phyloP scores from a whole-genome alignment of 2,329 filamentous ascomycete genomes.

The Hirsutella minnesotensis region DNA sequence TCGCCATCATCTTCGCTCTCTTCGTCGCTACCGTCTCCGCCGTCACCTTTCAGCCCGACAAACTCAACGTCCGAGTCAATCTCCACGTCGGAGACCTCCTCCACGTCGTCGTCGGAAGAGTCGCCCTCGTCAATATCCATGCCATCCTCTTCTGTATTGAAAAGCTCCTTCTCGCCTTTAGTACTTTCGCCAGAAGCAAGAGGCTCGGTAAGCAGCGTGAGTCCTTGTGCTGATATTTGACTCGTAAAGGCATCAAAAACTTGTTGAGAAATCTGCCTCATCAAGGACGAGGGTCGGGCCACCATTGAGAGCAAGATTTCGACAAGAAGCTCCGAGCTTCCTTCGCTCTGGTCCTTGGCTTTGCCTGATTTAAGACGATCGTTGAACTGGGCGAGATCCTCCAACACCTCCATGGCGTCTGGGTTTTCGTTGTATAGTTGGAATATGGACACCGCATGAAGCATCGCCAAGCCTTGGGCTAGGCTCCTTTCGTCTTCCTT shows the following conservation, averaged over 20 bases:
- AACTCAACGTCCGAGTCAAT: conserved; percentile 37
- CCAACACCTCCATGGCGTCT: conserved; percentile 71
- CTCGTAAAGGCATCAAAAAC: conserved; percentile 76
- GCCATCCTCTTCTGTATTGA: conserved; percentile 55
- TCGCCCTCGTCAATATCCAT: conserved; percentile 37
- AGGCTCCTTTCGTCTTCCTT: conserved; percentile 24
- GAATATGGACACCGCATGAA: conserved; percentile 75
- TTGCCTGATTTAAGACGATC: conserved; percentile 45
- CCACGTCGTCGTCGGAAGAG: conserved; percentile 28
- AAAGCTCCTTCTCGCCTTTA: conserved; percentile 76
- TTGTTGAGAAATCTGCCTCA: conserved; percentile 76
- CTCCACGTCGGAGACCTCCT: conserved; percentile 33
- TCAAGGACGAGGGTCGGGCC: conserved; percentile 70
- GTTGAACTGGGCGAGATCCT: conserved; percentile 69
- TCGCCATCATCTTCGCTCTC: conserved; percentile 30
- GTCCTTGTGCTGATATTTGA: conserved; percentile 59
- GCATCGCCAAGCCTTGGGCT: conserved; percentile 58
- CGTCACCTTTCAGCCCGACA: conserved; percentile 29
- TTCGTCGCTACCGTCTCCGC: conserved; percentile 30
- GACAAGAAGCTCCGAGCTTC: conserved; percentile 60
- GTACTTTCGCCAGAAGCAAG: conserved; percentile 69
- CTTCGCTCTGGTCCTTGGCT: conserved; percentile 35
- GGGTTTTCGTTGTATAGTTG: conserved; percentile 85
- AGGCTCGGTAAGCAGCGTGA: conserved; percentile 56
- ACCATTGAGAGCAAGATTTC: conserved; percentile 88